Evolutionary conservation across 2,329 filamentous ascomycete genomes (phyloP).

Genomic region (Epichloe baconii): DNA sequence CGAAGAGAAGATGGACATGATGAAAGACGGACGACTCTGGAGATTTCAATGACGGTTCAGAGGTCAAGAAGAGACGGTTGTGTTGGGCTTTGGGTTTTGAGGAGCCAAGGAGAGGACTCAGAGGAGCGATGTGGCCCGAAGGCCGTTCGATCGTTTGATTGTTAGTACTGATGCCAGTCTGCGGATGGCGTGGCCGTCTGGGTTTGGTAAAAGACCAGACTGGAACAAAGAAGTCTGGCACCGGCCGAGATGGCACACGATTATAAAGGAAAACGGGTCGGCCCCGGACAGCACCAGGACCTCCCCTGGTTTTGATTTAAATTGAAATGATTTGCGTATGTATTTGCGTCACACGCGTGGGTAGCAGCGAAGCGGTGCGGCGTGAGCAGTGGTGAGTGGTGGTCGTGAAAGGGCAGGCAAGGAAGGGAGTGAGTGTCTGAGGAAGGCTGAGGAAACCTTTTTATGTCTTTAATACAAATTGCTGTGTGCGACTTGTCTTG

Average conservation of each 20-base stretch:
- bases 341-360: background rate
- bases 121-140: too few species aligned
- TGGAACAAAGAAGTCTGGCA: background rate
- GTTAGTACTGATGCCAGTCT: too few species aligned
- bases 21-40: constrained; percentile 1
- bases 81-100: background rate
- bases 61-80: background rate
- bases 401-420: background rate
- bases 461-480: too few species aligned
- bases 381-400: background rate
- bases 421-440: background rate
- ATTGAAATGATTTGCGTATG: background rate
- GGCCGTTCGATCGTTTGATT: too few species aligned
- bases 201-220: background rate
- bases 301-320: background rate
- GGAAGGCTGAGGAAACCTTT: background rate
- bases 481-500: too few species aligned
- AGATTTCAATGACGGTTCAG: background rate
- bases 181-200: too few species aligned
- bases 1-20: constrained; percentile 45
- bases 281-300: background rate
- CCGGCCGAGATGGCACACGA: constrained; percentile 1
- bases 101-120: too few species aligned
- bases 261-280: constrained; percentile 1
- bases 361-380: background rate